These are phyloP conservation scores for Aspergillus affinis DNA, from an alignment of 495 filamentous ascomycete species.

Conservation along the genomic window DNA sequence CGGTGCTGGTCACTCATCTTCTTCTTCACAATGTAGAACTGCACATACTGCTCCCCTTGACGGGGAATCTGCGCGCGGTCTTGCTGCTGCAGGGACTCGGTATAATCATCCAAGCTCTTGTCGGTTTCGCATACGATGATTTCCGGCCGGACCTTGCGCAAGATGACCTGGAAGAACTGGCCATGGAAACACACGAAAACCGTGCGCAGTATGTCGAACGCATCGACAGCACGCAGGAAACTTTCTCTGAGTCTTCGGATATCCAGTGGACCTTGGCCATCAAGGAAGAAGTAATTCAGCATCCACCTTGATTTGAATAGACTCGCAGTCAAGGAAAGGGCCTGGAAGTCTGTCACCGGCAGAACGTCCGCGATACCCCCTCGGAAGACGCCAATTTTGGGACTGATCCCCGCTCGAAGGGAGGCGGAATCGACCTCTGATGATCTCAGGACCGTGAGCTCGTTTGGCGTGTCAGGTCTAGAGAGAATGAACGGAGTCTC, in stretches of 20 bases:
- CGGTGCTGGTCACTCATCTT: constrained; percentile 48
- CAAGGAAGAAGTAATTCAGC: constrained; percentile 59
- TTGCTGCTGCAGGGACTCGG: constrained; percentile 42
- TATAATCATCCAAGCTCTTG: constrained; percentile 50
- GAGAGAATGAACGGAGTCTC: constrained; percentile 8
- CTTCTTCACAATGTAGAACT: constrained; percentile 58
- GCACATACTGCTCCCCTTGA: constrained; percentile 63
- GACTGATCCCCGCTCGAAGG: constrained; percentile 48
- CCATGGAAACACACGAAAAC: constrained; percentile 62
- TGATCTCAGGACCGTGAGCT: constrained; percentile 45
- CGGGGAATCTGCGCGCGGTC: constrained; percentile 52
- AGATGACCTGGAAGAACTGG: constrained; percentile 60
- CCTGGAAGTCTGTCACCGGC: constrained; percentile 64
- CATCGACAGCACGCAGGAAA: constrained; percentile 43
- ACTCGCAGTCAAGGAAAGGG: constrained; percentile 60
- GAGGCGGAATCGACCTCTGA: constrained; percentile 41
- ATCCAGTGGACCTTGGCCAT: constrained; percentile 49
- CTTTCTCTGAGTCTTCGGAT: constrained; percentile 46
- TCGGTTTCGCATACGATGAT: constrained; percentile 56
- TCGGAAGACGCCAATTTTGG: constrained; percentile 55
- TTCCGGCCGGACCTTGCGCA: constrained; percentile 53
- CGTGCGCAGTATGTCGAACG: constrained; percentile 68
- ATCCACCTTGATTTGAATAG: constrained; percentile 51
- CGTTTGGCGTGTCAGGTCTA: constrained; percentile 32
- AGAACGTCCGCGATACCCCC: constrained; percentile 58